A percentile compares a stretch with the other conserved stretches of the same genome.
phyloP scores from a whole-genome alignment of 805 yeast species.

The Monosporozyma solicola region DNA sequence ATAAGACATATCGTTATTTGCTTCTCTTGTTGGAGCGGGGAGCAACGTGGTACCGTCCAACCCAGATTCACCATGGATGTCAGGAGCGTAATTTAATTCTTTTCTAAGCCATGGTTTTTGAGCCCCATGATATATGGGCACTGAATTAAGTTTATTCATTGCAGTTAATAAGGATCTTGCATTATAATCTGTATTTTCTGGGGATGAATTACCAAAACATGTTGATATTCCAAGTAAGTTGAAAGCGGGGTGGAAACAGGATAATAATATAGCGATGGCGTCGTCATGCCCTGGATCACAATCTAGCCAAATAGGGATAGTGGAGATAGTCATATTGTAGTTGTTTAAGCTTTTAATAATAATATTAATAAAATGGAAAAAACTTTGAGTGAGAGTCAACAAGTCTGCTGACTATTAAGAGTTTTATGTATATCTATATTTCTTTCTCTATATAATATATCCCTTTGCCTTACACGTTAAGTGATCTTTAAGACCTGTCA shows the following conservation, averaged over 20 bases:
- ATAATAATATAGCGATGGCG: constrained; percentile 61
- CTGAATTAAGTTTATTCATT: constrained; percentile 34
- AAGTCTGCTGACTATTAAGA: too few relatives aligned
- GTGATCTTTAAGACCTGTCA: too few relatives aligned
- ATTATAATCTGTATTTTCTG: constrained; percentile 58
- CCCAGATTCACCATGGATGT: constrained; percentile 68
- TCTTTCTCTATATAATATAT: too few relatives aligned
- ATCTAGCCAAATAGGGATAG: constrained; percentile 74
- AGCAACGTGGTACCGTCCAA: constrained; percentile 64
- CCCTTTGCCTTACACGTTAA: too few relatives aligned
- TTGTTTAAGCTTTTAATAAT: neutral
- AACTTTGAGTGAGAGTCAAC: neutral
- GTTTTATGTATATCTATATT: too few relatives aligned
- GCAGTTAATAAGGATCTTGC: constrained; percentile 60
- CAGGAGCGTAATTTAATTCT: constrained; percentile 41
- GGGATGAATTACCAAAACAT: constrained; percentile 62
- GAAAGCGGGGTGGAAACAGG: constrained; percentile 50
- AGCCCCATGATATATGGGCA: constrained; percentile 64
- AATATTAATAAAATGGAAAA: neutral
- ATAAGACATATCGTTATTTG: constrained; percentile 30
- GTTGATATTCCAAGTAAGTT: constrained; percentile 63
- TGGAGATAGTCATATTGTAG: constrained; percentile 14
- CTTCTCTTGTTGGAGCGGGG: constrained; percentile 25
- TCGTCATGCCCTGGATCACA: constrained; percentile 94
- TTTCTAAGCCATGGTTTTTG: constrained; percentile 44